Conservation (phyloP, 176 grass and related monocot genomes). For the Oryza glaberrima region DNA sequence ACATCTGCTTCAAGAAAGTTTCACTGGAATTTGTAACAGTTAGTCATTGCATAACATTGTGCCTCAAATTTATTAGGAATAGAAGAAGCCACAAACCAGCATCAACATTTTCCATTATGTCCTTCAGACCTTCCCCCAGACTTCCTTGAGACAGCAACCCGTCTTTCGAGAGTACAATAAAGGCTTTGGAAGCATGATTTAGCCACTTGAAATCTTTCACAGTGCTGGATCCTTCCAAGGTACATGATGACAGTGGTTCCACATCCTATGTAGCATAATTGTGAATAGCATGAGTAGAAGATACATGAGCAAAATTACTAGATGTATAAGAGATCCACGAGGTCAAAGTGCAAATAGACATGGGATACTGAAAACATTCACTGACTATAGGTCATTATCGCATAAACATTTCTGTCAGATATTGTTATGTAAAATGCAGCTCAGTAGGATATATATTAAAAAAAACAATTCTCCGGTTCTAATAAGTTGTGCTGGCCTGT, state of each 20-base stretch:
- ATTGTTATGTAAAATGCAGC: not conserved
- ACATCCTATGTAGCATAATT: constrained; percentile 45
- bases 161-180: constrained; percentile 59
- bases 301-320: not conserved
- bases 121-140: constrained; percentile 58
- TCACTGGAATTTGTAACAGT: not conserved
- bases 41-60: not conserved
- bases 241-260: constrained; percentile 58
- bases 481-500: not conserved
- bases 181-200: constrained; percentile 58
- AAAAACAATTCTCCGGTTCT: not conserved
- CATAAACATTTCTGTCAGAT: not conserved
- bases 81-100: constrained; percentile 56
- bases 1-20: constrained; percentile 19
- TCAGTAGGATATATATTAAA: not conserved
- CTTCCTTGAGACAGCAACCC: constrained; percentile 65
- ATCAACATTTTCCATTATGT: constrained; percentile 79
- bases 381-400: constrained; percentile 7
- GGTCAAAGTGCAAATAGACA: not conserved
- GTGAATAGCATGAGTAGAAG: constrained; percentile 1
- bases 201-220: constrained; percentile 88
- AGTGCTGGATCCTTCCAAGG: constrained; percentile 45
- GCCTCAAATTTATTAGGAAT: constrained; percentile 17
- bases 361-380: not conserved
- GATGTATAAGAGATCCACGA: not conserved